A percentile compares a stretch with the other conserved stretches of the same genome.
phyloP scores from a whole-genome alignment of 495 filamentous ascomycete species.

The Neurospora sp. region DNA sequence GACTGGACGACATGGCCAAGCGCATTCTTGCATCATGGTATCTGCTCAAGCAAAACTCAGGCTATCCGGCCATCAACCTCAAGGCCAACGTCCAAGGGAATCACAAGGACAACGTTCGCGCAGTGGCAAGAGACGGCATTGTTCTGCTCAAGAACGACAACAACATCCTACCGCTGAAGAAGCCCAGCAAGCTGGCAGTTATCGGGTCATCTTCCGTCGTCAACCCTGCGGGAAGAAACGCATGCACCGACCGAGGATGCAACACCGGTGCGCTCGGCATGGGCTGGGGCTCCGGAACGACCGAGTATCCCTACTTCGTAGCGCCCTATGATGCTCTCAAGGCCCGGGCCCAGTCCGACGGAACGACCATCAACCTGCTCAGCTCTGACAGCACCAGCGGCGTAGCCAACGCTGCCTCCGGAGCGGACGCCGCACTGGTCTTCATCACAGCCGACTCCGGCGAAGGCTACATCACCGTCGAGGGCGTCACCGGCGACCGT shows the following conservation, averaged over 20 bases:
- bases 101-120: slow-evolving; percentile 48
- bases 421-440: slow-evolving; percentile 51
- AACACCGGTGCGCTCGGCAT: slow-evolving; percentile 49
- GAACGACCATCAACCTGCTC: slow-evolving; percentile 36
- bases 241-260: slow-evolving; percentile 49
- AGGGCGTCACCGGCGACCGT: slow-evolving; percentile 48
- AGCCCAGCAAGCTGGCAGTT: slow-evolving; percentile 48
- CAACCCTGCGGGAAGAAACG: slow-evolving; percentile 43
- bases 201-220: slow-evolving; percentile 67
- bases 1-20: slow-evolving; percentile 46
- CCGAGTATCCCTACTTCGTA: slow-evolving; percentile 46
- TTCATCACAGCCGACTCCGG: slow-evolving; percentile 58
- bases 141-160: slow-evolving; percentile 69
- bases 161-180: slow-evolving; percentile 49
- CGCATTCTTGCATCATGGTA: slow-evolving; percentile 48
- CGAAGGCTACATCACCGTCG: slow-evolving; percentile 56
- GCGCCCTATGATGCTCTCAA: slow-evolving; percentile 47
- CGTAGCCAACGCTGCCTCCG: slow-evolving; percentile 38
- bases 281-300: slow-evolving; percentile 53
- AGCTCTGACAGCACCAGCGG: slow-evolving; percentile 40
- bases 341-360: slow-evolving; percentile 34
- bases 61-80: slow-evolving; percentile 39
- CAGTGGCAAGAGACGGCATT: slow-evolving; percentile 50
- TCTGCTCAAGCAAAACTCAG: slow-evolving; percentile 40
- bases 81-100: slow-evolving; percentile 41